phyloP scores from a whole-genome alignment of 768 basidiomycete genomes.

The Epithele typhae region DNA sequence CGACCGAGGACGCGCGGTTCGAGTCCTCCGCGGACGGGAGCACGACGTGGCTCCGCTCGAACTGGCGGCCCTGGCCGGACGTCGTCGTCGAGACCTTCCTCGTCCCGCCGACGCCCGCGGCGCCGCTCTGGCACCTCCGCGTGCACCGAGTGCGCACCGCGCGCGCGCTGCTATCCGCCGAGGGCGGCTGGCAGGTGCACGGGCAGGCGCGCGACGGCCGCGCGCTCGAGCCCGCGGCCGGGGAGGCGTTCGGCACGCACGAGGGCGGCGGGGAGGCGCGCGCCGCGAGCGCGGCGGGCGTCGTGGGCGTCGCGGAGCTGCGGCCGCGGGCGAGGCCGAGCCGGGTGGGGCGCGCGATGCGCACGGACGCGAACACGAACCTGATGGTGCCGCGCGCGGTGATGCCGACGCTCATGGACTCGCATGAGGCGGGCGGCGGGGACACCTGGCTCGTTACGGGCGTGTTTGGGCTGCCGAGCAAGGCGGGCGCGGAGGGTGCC shows the following conservation, averaged over 20 bases:
- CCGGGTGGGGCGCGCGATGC: slow-evolving; percentile 42
- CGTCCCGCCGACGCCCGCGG: slow-evolving; percentile 51
- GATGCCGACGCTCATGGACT: slow-evolving; percentile 57
- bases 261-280: slow-evolving; percentile 45
- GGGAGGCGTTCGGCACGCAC: slow-evolving; percentile 42
- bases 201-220: slow-evolving; percentile 61
- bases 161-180: slow-evolving; percentile 51
- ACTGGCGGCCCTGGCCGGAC: slow-evolving; percentile 74
- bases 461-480: slow-evolving; percentile 56
- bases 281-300: slow-evolving; percentile 56
- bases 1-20: slow-evolving; percentile 56
- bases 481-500: slow-evolving; percentile 31
- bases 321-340: slow-evolving; percentile 17
- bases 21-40: slow-evolving; percentile 29
- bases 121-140: slow-evolving; percentile 66
- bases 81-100: slow-evolving; percentile 75
- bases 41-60: slow-evolving; percentile 49
- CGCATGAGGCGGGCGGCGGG: slow-evolving; percentile 34
- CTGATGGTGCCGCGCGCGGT: slow-evolving; percentile 63
- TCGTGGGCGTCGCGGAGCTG: slow-evolving; percentile 56
- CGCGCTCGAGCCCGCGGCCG: slow-evolving; percentile 45
- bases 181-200: slow-evolving; percentile 69
- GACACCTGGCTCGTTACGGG: slow-evolving; percentile 62
- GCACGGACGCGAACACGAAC: slow-evolving; percentile 72
- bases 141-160: slow-evolving; percentile 57